Conservation (phyloP, 1,284 basidiomycete species). For the Pseudozyma thailandica region DNA sequence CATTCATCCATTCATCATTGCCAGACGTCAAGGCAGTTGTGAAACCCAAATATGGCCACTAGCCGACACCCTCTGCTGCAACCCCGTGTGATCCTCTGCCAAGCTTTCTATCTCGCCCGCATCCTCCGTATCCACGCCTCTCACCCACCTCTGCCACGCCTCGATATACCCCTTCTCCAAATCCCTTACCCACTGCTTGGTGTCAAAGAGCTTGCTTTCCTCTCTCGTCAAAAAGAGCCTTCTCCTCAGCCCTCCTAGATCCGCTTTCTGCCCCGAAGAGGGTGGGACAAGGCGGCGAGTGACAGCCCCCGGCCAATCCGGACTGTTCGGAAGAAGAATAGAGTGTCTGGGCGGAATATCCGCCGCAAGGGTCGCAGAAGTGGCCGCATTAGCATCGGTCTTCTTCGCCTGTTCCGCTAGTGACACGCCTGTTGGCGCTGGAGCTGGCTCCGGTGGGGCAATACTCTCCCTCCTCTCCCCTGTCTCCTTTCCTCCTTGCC, state of each 20-base stretch:
- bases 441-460: constrained; percentile 27
- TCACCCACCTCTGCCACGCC: constrained; percentile 74
- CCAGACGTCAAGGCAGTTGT: constrained; percentile 9
- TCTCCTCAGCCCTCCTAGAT: constrained; percentile 45
- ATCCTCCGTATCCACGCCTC: constrained; percentile 71
- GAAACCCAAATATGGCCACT: constrained; percentile 56
- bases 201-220: constrained; percentile 72
- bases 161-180: constrained; percentile 72
- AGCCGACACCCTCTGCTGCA: constrained; percentile 10
- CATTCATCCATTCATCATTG: too few relatives aligned
- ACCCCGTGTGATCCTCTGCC: background rate
- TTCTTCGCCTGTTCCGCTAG: constrained; percentile 38
- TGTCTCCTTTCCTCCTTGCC: background rate
- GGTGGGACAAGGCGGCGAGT: constrained; percentile 30
- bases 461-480: background rate
- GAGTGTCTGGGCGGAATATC: constrained; percentile 21
- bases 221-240: constrained; percentile 72
- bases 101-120: constrained; percentile 67
- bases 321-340: constrained; percentile 30
- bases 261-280: background rate
- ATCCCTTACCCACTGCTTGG: constrained; percentile 73
- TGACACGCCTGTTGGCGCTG: constrained; percentile 45
- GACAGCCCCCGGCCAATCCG: constrained; percentile 30
- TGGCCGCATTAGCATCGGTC: constrained; percentile 23
- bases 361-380: constrained; percentile 14